These are phyloP conservation scores for Lagenidium giganteum DNA, from an alignment of 352 stramenopile genomes.

Conservation along the genomic window DNA sequence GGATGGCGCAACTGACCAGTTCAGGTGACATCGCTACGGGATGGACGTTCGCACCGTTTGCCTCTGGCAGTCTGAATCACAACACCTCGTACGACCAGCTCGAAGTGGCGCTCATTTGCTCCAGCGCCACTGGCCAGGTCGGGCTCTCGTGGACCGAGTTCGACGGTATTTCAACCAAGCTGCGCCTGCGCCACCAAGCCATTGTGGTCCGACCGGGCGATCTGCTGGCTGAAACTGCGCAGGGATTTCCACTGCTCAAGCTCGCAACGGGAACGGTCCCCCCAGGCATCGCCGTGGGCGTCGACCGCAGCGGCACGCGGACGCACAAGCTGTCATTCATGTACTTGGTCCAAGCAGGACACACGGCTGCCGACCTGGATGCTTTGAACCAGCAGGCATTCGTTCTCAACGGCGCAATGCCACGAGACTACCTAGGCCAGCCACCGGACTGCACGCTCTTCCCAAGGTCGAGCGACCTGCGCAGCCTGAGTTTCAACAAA, in stretches of 20 bases:
- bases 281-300: conserved; percentile 34
- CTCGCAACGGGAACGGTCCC: conserved; percentile 31
- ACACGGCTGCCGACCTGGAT: conserved; percentile 33
- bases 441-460: conserved; percentile 55
- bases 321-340: conserved; percentile 37
- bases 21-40: neutral
- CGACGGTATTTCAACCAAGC: conserved; percentile 57
- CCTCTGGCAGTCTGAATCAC: conserved; percentile 48
- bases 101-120: conserved; percentile 37
- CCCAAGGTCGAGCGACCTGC: conserved; percentile 23
- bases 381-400: conserved; percentile 32
- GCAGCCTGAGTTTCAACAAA: conserved; percentile 56
- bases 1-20: conserved; percentile 3
- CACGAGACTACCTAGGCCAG: conserved; percentile 34
- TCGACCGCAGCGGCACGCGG: conserved; percentile 41
- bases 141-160: conserved; percentile 72
- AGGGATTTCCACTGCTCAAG: conserved; percentile 34
- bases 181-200: conserved; percentile 44
- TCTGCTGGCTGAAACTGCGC: conserved; percentile 33
- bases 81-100: conserved; percentile 37
- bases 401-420: conserved; percentile 34
- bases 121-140: conserved; percentile 9
- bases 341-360: conserved; percentile 39
- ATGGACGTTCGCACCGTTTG: too few species aligned
- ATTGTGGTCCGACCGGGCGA: conserved; percentile 23